Evolutionary conservation across 768 basidiomycete genomes (phyloP).

Genomic region (Podaxis sp.): DNA sequence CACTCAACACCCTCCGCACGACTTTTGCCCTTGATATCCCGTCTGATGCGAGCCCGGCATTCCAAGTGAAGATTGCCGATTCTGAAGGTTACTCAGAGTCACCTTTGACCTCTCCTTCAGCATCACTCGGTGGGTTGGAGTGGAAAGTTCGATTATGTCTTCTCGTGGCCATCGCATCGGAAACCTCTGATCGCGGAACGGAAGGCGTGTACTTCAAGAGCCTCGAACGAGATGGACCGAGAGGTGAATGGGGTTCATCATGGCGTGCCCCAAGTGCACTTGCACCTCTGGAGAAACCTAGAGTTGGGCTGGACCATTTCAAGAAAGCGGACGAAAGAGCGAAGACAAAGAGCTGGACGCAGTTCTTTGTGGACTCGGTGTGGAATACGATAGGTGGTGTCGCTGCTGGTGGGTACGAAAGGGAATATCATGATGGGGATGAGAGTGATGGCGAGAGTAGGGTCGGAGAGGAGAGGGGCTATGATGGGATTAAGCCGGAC

Average conservation of each 20-base stretch:
- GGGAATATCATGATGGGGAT: slow-evolving; percentile 61
- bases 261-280: slow-evolving; percentile 59
- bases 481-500: slow-evolving; percentile 49
- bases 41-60: slow-evolving; percentile 85
- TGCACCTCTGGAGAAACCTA: slow-evolving; percentile 57
- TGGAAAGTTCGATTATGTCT: slow-evolving; percentile 90
- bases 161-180: slow-evolving; percentile 70
- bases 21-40: slow-evolving; percentile 93
- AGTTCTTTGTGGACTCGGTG: slow-evolving; percentile 33
- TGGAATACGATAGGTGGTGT: slow-evolving; percentile 5
- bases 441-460: slow-evolving; percentile 35
- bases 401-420: slow-evolving; percentile 30
- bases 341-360: slow-evolving; percentile 36
- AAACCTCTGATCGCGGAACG: slow-evolving; percentile 39
- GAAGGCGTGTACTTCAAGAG: slow-evolving; percentile 54
- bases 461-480: slow-evolving; percentile 26
- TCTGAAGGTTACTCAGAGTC: slow-evolving; percentile 11
- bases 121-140: slow-evolving; percentile 66
- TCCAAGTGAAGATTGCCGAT: slow-evolving; percentile 59
- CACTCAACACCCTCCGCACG: slow-evolving; percentile 68
- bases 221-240: slow-evolving; percentile 53
- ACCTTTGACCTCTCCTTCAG: slow-evolving; percentile 13
- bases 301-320: slow-evolving; percentile 19
- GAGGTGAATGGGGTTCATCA: slow-evolving; percentile 71
- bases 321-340: slow-evolving; percentile 17